Evolutionary conservation across 75 land plant species (phyloP).

Genomic region (Larix kaempferi): DNA sequence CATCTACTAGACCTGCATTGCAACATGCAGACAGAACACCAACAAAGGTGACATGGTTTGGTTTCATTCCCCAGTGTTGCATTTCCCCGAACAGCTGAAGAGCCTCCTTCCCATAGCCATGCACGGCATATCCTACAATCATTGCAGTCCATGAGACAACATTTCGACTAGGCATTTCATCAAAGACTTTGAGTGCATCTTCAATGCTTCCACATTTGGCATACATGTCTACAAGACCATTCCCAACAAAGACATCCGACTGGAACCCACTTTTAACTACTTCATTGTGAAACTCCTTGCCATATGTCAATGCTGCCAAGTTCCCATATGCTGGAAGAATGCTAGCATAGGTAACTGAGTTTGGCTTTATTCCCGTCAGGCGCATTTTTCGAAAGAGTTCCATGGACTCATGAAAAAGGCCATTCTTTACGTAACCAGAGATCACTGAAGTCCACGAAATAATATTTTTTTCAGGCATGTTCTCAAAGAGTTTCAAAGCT

Average conservation of each 20-base stretch:
- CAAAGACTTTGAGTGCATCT: conserved; percentile 6
- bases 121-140: conserved; percentile 16
- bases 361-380: conserved; percentile 6
- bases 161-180: neutral
- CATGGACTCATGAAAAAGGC: neutral
- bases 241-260: conserved; percentile 5
- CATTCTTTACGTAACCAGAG: neutral
- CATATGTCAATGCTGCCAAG: conserved; percentile 4
- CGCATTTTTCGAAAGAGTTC: conserved; percentile 4
- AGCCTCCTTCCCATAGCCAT: conserved; percentile 19
- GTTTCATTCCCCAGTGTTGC: conserved; percentile 15
- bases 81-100: conserved; percentile 15
- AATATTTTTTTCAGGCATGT: conserved; percentile 19
- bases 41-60: conserved; percentile 17
- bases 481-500: conserved; percentile 24
- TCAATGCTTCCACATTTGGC: conserved; percentile 6
- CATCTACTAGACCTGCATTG: conserved; percentile 21
- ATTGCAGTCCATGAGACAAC: conserved; percentile 14
- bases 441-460: conserved; percentile 1
- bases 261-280: conserved; percentile 2
- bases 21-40: conserved; percentile 16
- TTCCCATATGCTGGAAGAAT: conserved; percentile 8
- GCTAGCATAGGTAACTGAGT: conserved; percentile 10
- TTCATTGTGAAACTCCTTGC: neutral
- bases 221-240: conserved; percentile 18